Conservation (phyloP, 2,329 filamentous ascomycete species). For the Arthrobotrys conoides region DNA sequence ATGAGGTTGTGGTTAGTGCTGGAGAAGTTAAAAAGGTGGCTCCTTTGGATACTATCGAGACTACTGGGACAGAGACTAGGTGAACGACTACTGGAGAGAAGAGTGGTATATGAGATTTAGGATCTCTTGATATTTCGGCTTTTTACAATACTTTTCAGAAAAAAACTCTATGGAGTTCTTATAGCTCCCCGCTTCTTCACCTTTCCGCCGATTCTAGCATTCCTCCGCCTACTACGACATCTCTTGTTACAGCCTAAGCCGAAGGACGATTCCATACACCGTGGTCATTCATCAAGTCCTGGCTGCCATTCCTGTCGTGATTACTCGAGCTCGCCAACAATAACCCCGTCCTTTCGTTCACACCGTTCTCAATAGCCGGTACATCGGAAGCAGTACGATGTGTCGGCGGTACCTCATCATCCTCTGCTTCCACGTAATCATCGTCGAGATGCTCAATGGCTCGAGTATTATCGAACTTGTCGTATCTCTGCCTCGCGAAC, state of each 20-base stretch:
- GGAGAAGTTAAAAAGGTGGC: constrained; percentile 45
- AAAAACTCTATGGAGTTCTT: not conserved
- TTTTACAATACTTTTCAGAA: not conserved
- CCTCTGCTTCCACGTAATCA: not conserved
- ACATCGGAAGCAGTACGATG: not conserved
- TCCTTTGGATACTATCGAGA: constrained; percentile 12
- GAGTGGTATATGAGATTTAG: not conserved
- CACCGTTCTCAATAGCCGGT: not conserved
- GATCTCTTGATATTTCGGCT: not conserved
- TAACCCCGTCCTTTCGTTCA: constrained; percentile 1
- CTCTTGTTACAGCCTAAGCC: too few species aligned
- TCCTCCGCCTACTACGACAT: too few species aligned
- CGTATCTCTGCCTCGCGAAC: not conserved
- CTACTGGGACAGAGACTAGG: not conserved
- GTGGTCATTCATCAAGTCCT: not conserved
- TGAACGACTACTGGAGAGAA: not conserved
- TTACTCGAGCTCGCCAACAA: not conserved
- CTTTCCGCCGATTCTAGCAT: too few species aligned
- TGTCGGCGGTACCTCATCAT: not conserved
- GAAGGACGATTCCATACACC: too few species aligned
- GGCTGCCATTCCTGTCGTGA: not conserved
- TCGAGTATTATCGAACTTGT: not conserved
- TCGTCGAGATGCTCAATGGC: constrained; percentile 1
- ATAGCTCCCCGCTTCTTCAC: not conserved
- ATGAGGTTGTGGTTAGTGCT: constrained; percentile 44